Evolutionary conservation across 2,329 filamentous ascomycete genomes (phyloP).

Genomic region (Geosmithia putterillii): DNA sequence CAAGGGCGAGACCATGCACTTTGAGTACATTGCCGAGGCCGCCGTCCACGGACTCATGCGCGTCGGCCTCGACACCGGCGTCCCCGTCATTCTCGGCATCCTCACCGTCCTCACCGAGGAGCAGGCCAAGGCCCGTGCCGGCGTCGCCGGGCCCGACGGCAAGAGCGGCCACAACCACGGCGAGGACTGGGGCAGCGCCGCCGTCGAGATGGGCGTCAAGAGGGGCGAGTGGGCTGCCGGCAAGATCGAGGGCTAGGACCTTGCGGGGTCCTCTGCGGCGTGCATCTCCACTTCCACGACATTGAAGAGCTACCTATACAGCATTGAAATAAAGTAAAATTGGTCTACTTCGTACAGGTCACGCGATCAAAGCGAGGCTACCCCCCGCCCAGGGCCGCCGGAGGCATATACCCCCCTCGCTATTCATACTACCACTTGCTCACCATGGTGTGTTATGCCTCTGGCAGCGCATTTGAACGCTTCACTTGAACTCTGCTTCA

Average conservation of each 20-base stretch:
- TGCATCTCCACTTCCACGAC: too few species aligned
- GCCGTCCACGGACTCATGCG: conserved; percentile 90
- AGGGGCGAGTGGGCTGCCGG: conserved; percentile 72
- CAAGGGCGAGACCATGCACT: conserved; percentile 99
- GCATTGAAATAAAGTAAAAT: too few species aligned
- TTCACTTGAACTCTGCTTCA: too few species aligned
- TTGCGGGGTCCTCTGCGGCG: too few species aligned
- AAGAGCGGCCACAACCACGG: conserved; percentile 83
- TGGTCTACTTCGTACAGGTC: too few species aligned
- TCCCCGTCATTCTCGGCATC: conserved; percentile 86
- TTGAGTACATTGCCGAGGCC: conserved; percentile 93
- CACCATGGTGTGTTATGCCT: too few species aligned
- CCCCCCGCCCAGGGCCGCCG: too few species aligned
- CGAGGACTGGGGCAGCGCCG: conserved; percentile 88
- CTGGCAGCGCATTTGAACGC: too few species aligned
- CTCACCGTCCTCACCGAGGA: conserved; percentile 81
- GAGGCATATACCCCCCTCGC: too few species aligned
- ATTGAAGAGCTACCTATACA: too few species aligned
- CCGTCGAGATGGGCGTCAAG: conserved; percentile 89
- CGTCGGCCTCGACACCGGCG: conserved; percentile 76
- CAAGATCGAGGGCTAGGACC: conserved; percentile 34
- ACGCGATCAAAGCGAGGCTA: too few species aligned
- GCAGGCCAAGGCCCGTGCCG: conserved; percentile 76
- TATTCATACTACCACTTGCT: too few species aligned
- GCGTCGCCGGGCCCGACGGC: conserved; percentile 48